These are phyloP conservation scores for Helminthosporium solani DNA, from an alignment of 2,329 filamentous ascomycete genomes.

Conservation along the genomic window DNA sequence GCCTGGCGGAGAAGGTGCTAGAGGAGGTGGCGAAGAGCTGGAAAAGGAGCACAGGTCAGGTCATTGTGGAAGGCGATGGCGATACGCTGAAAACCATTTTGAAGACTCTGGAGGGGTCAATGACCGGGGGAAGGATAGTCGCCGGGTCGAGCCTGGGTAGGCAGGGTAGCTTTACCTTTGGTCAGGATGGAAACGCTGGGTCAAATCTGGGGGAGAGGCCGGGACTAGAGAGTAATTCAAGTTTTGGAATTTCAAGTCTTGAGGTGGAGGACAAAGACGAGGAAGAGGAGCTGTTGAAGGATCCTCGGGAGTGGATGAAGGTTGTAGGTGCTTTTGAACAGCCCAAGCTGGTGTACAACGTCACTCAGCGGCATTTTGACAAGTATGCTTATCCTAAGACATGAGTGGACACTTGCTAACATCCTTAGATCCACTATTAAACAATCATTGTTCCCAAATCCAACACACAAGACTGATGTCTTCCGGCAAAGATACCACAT, in stretches of 20 bases:
- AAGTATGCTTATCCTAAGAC: slow-evolving; percentile 48
- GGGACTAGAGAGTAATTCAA: slow-evolving; percentile 60
- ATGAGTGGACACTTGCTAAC: slow-evolving; percentile 11
- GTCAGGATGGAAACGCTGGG: slow-evolving; percentile 38
- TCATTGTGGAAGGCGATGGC: slow-evolving; percentile 81
- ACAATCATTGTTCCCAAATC: slow-evolving; percentile 62
- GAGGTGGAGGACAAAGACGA: slow-evolving; percentile 57
- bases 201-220: slow-evolving; percentile 25
- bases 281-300: slow-evolving; percentile 61
- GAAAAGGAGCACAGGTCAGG: slow-evolving; percentile 85
- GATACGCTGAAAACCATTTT: slow-evolving; percentile 76
- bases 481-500: slow-evolving; percentile 92
- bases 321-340: slow-evolving; percentile 83
- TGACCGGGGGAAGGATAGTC: slow-evolving; percentile 77
- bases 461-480: slow-evolving; percentile 77
- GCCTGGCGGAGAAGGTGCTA: slow-evolving; percentile 84
- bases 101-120: slow-evolving; percentile 79
- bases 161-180: slow-evolving; percentile 66
- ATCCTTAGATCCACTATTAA: slow-evolving; percentile 41
- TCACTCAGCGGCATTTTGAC: slow-evolving; percentile 87
- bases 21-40: slow-evolving; percentile 89
- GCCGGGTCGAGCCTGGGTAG: slow-evolving; percentile 57
- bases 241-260: slow-evolving; percentile 58
- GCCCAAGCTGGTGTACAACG: slow-evolving; percentile 74
- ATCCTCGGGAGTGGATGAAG: slow-evolving; percentile 81